Base-by-base conservation (phyloP, 2,329 filamentous ascomycete species). In the Harringtonia aguacate region DNA sequence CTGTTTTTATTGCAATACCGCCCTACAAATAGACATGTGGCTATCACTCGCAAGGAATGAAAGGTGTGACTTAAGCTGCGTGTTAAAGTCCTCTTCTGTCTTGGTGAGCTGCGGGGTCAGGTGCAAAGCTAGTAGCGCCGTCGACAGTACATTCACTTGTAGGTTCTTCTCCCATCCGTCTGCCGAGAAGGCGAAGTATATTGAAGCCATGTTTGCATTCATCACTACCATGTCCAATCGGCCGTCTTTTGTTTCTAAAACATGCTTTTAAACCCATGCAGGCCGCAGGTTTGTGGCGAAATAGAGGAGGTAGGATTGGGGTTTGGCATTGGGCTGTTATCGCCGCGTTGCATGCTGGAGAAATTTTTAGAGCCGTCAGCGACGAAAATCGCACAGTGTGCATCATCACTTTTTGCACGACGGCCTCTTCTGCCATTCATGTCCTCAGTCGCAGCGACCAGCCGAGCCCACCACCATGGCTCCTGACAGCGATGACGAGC, bases 361-460 rank as follows among this genome's bases (percentile, higher is more conserved):
- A n/a, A n/a, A n/a, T n/a, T n/a, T n/a, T n/a, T n/a, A n/a, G n/a
- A n/a, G n/a, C 38, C 42, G 46, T 62, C 38, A 63, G 60, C 52
- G 67, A 72, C 47, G 69, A 73, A 45, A 70, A 73, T 52, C 58
- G 75, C 70, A 72, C 61, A 62, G 66, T 30, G 8, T 36, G 22
- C 8, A 4, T 8, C 17, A 13, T 3, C 4, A 18, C 4, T 3
- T 9, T 4, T n/a, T n/a, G n/a, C n/a, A n/a, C n/a, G n/a, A n/a
- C n/a, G n/a, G n/a, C n/a, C n/a, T n/a, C n/a, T n/a, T n/a, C n/a
- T n/a, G n/a, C n/a, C n/a, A n/a, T n/a, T n/a, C n/a, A n/a, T n/a
- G n/a, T n/a, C n/a, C n/a, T n/a, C n/a, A n/a, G 10, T 27, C 24
- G 24, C 24, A 27, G 24, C 6, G 7, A 27, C 24, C 6, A 7